These are phyloP conservation scores for Backusella macrospora DNA, from an alignment of 192 early-diverging fungal species.

Conservation along the genomic window DNA sequence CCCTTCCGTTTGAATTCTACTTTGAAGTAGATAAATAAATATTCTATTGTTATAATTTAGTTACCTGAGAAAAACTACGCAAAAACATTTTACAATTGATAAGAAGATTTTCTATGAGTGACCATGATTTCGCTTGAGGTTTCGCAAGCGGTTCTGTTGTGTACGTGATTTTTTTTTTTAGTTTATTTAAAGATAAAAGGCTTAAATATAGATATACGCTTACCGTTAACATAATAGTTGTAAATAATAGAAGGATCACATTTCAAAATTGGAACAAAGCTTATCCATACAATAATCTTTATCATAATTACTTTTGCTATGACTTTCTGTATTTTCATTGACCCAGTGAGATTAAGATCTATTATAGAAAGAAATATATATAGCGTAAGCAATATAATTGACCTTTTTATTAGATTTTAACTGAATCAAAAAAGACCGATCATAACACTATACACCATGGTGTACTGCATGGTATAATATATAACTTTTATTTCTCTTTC, in stretches of 20 bases:
- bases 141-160: conserved; percentile 44
- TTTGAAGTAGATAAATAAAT: neutral
- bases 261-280: neutral
- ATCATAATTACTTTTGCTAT: neutral
- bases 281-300: neutral
- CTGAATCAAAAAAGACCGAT: too few species aligned
- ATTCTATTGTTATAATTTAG: neutral
- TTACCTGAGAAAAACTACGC: conserved; percentile 49
- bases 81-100: conserved; percentile 47
- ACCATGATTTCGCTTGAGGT: conserved; percentile 51
- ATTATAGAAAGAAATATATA: too few species aligned
- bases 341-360: too few species aligned
- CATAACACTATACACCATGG: too few species aligned
- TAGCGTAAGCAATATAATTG: too few species aligned
- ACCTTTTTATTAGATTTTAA: too few species aligned
- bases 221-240: neutral
- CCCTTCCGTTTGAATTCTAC: conserved; percentile 23
- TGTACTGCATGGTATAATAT: too few species aligned
- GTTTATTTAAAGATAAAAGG: too few species aligned
- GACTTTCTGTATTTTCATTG: too few species aligned
- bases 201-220: neutral
- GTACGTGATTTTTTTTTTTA: too few species aligned
- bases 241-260: neutral
- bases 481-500: too few species aligned
- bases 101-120: conserved; percentile 34